Base-by-base conservation (phyloP, 371 early-diverging fungal species). In the Mucor indicus region DNA sequence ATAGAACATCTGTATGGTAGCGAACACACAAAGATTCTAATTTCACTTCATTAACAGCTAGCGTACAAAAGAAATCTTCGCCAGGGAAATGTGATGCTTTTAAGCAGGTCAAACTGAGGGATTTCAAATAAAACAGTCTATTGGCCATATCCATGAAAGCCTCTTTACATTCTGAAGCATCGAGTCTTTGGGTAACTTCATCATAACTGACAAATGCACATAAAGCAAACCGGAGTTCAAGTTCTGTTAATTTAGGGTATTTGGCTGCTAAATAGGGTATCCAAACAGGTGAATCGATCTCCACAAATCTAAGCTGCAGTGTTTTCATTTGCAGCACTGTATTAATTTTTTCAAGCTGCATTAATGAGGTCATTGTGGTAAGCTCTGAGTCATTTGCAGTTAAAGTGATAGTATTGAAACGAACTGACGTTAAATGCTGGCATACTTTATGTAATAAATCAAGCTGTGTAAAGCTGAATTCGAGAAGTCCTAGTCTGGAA, bases 191-290 rank as follows among this genome's bases (percentile, higher is more conserved):
- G 2, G n/a, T 12, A 2, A 29, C 15, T 19, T 38, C 48, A 13
- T 47, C 30, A 12, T 36, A 53, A 10, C 29, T 40, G 10, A 40
- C 17, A 41, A 53, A 53, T 3, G 41, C 38, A 20, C 19, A 23
- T 15, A 53, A 5, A 10, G 33, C 30, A 29, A 54, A 54, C 9
- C 4, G 29, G 4, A 54, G n/a, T 8, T 48, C 48, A 11, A 54
- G 19, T 8, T 10, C 4, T 0, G 29, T n/a, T 9, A 48, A 19
- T 0, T 41, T 27, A 2, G 48, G 55, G 9, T 54, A 54, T 11
- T 33, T 25, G 13, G 17, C 15, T 8, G 37, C 27, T 15, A 54
- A 20, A 29, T 33, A 54, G 2, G 32, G 19, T 2, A 54, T 17
- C 55, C 55, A 54, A 8, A 24, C 8, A 2, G 54, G 47, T 15